Conservation (phyloP, 768 basidiomycete genomes). For the Tylopilus sp. region DNA sequence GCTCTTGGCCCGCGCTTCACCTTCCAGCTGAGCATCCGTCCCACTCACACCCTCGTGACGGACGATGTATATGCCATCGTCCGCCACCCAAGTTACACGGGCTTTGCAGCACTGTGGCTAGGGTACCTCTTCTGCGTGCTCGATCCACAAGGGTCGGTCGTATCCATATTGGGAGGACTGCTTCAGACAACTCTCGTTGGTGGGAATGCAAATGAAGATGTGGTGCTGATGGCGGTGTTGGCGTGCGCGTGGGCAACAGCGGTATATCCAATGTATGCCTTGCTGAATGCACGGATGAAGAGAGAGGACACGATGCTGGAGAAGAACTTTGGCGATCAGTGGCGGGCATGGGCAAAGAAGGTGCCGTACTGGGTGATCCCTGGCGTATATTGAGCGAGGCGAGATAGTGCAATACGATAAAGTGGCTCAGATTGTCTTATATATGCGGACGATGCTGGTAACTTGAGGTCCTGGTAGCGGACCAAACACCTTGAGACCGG, state of each 20-base stretch:
- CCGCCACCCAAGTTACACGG: slow-evolving; percentile 32
- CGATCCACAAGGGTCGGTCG: slow-evolving; percentile 3
- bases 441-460: too few species aligned
- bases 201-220: not conserved
- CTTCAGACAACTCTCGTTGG: not conserved
- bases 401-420: too few species aligned
- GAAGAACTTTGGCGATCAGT: slow-evolving; percentile 22
- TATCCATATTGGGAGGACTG: not conserved
- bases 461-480: too few species aligned
- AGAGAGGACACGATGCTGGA: slow-evolving; percentile 27
- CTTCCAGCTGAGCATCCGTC: slow-evolving; percentile 21
- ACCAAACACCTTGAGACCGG: too few species aligned
- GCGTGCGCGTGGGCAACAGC: not conserved
- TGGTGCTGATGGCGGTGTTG: not conserved
- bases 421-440: too few species aligned
- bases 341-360: slow-evolving; percentile 20
- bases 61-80: slow-evolving; percentile 22
- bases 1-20: slow-evolving; percentile 23
- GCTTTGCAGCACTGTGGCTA: not conserved
- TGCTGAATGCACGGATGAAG: slow-evolving; percentile 12
- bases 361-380: slow-evolving; percentile 25
- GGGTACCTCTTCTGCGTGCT: slow-evolving; percentile 9
- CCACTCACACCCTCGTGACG: slow-evolving; percentile 22
- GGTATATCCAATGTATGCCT: not conserved
- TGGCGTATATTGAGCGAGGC: slow-evolving; percentile 5